Base-by-base conservation (phyloP, 1,284 basidiomycete species). In the Heterobasidion occidentale region DNA sequence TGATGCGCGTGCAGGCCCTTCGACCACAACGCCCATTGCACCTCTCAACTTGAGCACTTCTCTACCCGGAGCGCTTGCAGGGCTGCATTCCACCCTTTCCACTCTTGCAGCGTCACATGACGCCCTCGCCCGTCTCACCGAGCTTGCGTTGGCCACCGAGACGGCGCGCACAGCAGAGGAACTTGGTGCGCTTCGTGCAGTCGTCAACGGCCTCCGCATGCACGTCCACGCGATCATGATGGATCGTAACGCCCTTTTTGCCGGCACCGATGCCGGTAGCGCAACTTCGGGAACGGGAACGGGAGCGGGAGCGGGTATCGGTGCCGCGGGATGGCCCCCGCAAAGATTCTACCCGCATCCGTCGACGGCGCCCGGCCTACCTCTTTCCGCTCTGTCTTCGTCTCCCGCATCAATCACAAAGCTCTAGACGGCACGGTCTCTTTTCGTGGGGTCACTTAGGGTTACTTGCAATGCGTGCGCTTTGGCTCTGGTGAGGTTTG, bases 161-260 rank as follows among this genome's bases (percentile, higher is more conserved):
- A 79, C 81, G 53, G 91, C 93, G 62, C 53, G 53, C 45, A 54
- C 53, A 17, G 17, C 20, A 14, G 53, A 54, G 19, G 91, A 94
- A 66, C 76, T 92, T 34, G 82, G 83, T 58, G 82, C 84, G 9
- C 65, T 94, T 56, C 77, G 88, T 56, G 86, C 82, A 19, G 85
- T 81, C 53, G 77, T 93, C 48, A 85, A 90, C 59, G 89, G 90
- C 0, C 70, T 94, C 58, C 76, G 91, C 50, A 88, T 92, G 80
- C 91, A 92, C 77, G 84, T 89, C 60, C 60, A 61, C n/a, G 57
- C 60, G 35, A 53, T 61, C 19, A 56, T 61, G 33, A 61, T 61
- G 59, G 60, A 61, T 11, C 59, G 59, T 15, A 58, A 51, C 35
- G 54, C 52, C 9, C 46, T 47, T 11, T 44, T 54, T 11, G 2